Percentiles rank a stretch among this genome's conserved stretches.
Evolutionary conservation across 176 grass and related monocot species (phyloP).

Genomic region (Zoysia japonica): DNA sequence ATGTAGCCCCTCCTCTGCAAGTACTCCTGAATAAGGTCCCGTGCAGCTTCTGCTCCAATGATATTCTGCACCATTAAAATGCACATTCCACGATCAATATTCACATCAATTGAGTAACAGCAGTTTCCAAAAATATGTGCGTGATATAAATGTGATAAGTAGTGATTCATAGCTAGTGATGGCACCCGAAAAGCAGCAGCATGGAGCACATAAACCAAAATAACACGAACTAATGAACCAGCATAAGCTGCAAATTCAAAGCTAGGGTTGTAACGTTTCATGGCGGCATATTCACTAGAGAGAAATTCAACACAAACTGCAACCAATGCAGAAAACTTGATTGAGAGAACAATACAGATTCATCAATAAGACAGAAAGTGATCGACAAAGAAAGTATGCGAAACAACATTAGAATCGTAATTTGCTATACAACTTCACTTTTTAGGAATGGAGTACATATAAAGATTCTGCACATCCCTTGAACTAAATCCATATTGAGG

Average conservation of each 20-base stretch:
- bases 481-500: background rate
- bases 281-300: background rate
- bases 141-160: slow-evolving; percentile 11
- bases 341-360: background rate
- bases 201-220: slow-evolving; percentile 3
- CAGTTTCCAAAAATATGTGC: slow-evolving; percentile 13
- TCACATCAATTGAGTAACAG: slow-evolving; percentile 8
- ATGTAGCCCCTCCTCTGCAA: slow-evolving; percentile 70
- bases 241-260: background rate
- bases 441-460: background rate
- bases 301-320: slow-evolving; percentile 19
- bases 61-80: slow-evolving; percentile 68
- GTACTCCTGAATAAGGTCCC: slow-evolving; percentile 78
- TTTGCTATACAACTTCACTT: background rate
- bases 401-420: background rate
- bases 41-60: slow-evolving; percentile 72
- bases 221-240: background rate
- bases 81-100: background rate
- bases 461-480: background rate
- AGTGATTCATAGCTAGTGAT: background rate
- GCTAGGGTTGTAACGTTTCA: background rate
- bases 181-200: background rate
- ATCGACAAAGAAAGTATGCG: background rate
- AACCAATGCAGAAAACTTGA: slow-evolving; percentile 16
- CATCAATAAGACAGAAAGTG: background rate